Base-by-base conservation (phyloP, 805 yeast genomes). In the Lipomyces starkeyi region DNA sequence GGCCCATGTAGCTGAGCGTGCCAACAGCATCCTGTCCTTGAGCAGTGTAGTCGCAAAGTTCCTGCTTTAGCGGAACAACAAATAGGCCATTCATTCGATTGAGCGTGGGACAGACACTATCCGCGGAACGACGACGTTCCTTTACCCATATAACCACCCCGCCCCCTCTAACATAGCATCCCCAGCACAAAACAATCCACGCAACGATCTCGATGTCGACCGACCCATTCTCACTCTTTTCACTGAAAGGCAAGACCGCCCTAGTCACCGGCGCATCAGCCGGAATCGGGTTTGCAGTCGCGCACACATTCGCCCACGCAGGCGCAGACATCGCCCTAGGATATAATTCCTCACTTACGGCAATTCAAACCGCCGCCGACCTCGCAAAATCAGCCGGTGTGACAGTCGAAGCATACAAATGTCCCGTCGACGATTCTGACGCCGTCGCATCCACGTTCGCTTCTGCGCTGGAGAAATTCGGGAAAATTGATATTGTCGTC, bases 341-440 rank as follows among this genome's bases (percentile, higher is more conserved):
- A 47, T 72, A 72, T 64, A 86, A 85, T 77, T 81, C 86, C 64
- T 84, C 83, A 71, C 86, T 89, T 3, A 56, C 65, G 43, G 85
- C 90, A 17, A 86, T 84, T 58, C 87, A 83, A 61, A 85, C 84
- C 73, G 92, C 92, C 17, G 83, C 82, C 73, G 80, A 76, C 22
- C 81, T 90, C 17, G 80, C 87, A n/a, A 74, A 82, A 57, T 85
- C 83, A 67, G 88, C 90, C 76, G 86, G 86, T 9, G 88, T 88
- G 70, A 83, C 81, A 72, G 84, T 83, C 66, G 83, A 82, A 73
- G 93, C 94, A 13, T 84, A 88, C 82, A 83, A 86, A 79, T 87
- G 88, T 74, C 83, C 84, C 59, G 83, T 89, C 61, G 79, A 85
- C 61, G 84, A 85, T 70, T 70, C 82, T 54, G 83, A 80, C 11